Evolutionary conservation across 2,329 filamentous ascomycete genomes (phyloP).

Genomic region (Ceratocystis cacaofunesta): DNA sequence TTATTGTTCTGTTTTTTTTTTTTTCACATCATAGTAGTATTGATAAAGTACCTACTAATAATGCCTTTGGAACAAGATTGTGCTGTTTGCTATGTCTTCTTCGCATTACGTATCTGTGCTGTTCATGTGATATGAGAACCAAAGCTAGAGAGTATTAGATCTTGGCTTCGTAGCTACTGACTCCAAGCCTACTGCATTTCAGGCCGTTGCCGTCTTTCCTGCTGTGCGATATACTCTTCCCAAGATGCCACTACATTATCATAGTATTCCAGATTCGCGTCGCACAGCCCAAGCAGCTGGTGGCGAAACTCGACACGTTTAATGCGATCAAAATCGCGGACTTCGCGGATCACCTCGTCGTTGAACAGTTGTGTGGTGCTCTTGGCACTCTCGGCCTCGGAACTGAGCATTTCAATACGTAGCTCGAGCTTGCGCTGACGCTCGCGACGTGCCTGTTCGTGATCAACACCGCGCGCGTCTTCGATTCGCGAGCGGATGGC

Average conservation of each 20-base stretch:
- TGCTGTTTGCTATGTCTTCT: neutral
- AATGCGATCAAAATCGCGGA: slow-evolving; percentile 88
- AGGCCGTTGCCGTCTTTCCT: slow-evolving; percentile 41
- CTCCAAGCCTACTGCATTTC: slow-evolving; percentile 7
- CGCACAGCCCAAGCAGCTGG: slow-evolving; percentile 68
- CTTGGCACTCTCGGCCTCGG: slow-evolving; percentile 76
- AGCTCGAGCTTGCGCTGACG: slow-evolving; percentile 80
- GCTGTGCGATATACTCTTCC: slow-evolving; percentile 79
- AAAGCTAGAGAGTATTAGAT: neutral
- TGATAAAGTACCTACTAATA: neutral
- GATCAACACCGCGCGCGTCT: slow-evolving; percentile 90
- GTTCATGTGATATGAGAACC: neutral
- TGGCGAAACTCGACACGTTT: slow-evolving; percentile 85
- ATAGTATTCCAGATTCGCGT: slow-evolving; percentile 80
- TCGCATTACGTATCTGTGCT: slow-evolving; percentile 4
- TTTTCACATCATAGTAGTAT: neutral
- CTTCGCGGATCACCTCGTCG: slow-evolving; percentile 87
- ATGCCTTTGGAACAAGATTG: neutral
- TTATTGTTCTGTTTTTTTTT: neutral
- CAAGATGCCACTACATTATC: slow-evolving; percentile 64
- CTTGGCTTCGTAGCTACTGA: neutral
- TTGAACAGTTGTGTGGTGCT: slow-evolving; percentile 85
- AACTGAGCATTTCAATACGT: slow-evolving; percentile 78
- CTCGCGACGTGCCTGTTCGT: slow-evolving; percentile 79
- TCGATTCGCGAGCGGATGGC: slow-evolving; percentile 92